Evolutionary conservation across 495 filamentous ascomycete species (phyloP).

Genomic region (Daldinia grandis): DNA sequence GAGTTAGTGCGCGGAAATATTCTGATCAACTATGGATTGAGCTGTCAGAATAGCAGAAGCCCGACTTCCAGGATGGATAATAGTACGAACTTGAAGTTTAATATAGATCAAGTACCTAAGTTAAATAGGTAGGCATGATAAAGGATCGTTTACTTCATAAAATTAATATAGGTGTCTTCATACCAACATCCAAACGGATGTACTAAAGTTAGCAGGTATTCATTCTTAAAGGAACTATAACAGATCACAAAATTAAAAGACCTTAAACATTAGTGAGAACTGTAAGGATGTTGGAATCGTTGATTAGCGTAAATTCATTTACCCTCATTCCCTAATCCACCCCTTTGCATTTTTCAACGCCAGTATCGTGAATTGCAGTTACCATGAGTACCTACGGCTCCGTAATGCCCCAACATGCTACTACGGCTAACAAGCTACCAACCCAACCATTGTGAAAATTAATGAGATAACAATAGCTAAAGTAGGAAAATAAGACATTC

Average conservation of each 20-base stretch:
- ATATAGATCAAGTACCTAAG: background rate
- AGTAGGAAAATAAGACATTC: background rate
- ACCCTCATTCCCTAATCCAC: slow-evolving; percentile 21
- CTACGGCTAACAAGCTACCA: background rate
- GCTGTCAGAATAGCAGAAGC: background rate
- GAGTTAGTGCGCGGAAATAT: background rate
- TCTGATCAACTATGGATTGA: background rate
- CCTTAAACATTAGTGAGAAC: background rate
- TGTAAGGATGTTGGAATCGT: background rate
- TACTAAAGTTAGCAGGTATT: background rate
- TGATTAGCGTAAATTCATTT: slow-evolving; percentile 32
- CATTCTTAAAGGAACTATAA: background rate
- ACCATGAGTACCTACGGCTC: slow-evolving; percentile 27
- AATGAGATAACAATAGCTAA: background rate
- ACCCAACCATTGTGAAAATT: background rate
- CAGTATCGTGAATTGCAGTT: slow-evolving; percentile 25
- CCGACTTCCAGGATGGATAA: background rate
- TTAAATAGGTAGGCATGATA: background rate
- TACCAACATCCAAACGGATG: background rate
- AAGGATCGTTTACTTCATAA: background rate
- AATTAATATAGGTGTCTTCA: too few relatives aligned
- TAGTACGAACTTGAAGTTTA: background rate
- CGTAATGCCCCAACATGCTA: slow-evolving; percentile 5
- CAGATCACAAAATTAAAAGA: background rate
- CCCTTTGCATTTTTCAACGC: slow-evolving; percentile 36